Base-by-base conservation (phyloP, 176 grass and related monocot genomes). In the Carex littledalei region DNA sequence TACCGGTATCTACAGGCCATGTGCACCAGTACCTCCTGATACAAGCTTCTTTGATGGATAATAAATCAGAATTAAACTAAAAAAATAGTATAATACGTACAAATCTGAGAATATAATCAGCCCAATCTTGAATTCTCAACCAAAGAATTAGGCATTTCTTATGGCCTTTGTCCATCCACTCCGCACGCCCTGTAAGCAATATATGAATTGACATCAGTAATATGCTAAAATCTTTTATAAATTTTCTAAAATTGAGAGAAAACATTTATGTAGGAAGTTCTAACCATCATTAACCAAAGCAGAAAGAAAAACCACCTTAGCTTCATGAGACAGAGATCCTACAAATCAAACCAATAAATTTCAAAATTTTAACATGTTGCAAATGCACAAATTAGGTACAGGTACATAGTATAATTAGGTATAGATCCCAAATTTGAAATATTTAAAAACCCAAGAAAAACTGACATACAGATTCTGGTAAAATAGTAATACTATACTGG, bases 141-240 rank as follows among this genome's bases (percentile, higher is more conserved):
- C 96, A 95, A 90, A 99, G 96, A 80, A 99, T 84, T 17, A 99
- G 88, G 86, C 96, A 99, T 84, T 92, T 99, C 75, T 90, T 95
- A 66, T 95, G 93, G 83, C 88, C 84, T 99, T 94, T 99, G 84
- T 99, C 96, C 86, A 94, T 95, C 96, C 96, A 99, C 50, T 94
- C 93, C 0, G 87, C 96, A 37, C 87, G 93, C 35, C 96, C 93
- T 95, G 86, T 60, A 81, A 84, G 37, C 56, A 87, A 87, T 57
- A 79, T 58, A 77, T 50, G 52, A 53, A 74, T 67, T 77, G 41
- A 17, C 2, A 69, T 64, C 79, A 73, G 32, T 87, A 86, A 17
- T n/a, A 83, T 81, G 6, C 8, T 84, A 69, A 13, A 80, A 45
- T 85, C 18, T 16, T 31, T 29, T 29, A 15, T 14, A 84, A 74